Evolutionary conservation across 2,329 filamentous ascomycete genomes (phyloP).

Genomic region (Coniochaeta prunicola): DNA sequence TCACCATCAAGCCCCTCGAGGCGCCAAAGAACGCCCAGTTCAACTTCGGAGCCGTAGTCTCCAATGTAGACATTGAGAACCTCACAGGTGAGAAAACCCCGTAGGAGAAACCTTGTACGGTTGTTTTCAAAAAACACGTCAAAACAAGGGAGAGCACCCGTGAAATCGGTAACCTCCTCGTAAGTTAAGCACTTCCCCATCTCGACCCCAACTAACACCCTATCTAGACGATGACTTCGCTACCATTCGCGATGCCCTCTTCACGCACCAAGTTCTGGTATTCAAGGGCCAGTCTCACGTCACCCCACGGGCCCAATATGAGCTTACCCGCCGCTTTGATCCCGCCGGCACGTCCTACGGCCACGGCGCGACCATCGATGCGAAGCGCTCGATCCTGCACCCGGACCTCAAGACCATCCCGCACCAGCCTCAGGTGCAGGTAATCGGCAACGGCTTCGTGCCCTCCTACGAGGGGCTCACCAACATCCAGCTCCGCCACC

Average conservation of each 20-base stretch:
- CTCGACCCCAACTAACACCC: background rate
- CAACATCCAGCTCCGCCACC: constrained; percentile 63
- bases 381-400: constrained; percentile 58
- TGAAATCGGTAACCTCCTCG: constrained; percentile 54
- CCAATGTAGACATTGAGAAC: constrained; percentile 53
- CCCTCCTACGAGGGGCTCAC: constrained; percentile 62
- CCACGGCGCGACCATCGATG: constrained; percentile 67
- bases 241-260: constrained; percentile 57
- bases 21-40: constrained; percentile 29
- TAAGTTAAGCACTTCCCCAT: constrained; percentile 24
- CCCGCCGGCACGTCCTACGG: constrained; percentile 59
- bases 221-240: constrained; percentile 54
- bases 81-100: constrained; percentile 48
- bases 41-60: constrained; percentile 55
- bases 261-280: constrained; percentile 61
- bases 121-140: background rate
- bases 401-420: constrained; percentile 76
- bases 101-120: background rate
- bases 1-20: constrained; percentile 21
- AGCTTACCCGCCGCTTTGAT: constrained; percentile 68
- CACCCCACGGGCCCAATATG: constrained; percentile 64
- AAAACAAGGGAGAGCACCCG: constrained; percentile 42
- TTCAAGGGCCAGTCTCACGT: constrained; percentile 60
- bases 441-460: constrained; percentile 70
- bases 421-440: constrained; percentile 71